Conservation (phyloP, 805 yeast genomes). For the Osmozyma mogii region DNA sequence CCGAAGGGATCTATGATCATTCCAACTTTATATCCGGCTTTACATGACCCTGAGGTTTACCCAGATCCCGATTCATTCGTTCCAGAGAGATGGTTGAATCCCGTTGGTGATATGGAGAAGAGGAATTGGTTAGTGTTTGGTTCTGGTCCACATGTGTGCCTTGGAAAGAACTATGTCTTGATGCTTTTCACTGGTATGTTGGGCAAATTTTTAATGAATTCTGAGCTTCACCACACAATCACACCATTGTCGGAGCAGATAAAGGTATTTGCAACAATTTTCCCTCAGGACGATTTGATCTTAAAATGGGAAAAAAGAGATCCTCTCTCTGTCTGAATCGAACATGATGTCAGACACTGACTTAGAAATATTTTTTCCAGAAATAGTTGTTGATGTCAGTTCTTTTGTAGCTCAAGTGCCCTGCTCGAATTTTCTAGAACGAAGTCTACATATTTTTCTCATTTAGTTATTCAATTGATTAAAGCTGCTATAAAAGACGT, state of each 20-base stretch:
- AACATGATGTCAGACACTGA: no score
- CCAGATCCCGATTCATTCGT: slow-evolving; percentile 89
- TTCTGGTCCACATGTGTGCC: slow-evolving; percentile 92
- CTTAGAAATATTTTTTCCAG: no score
- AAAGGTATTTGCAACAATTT: slow-evolving; percentile 94
- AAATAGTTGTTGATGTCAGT: no score
- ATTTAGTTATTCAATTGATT: no score
- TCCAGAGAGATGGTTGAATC: slow-evolving; percentile 95
- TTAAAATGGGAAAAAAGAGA: slow-evolving; percentile 67
- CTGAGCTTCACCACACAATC: slow-evolving; percentile 75
- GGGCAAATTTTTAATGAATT: slow-evolving; percentile 80
- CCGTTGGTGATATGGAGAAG: slow-evolving; percentile 65
- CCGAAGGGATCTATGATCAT: slow-evolving; percentile 97
- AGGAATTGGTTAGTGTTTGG: slow-evolving; percentile 97
- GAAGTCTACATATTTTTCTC: no score
- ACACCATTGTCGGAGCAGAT: slow-evolving; percentile 86
- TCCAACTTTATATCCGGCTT: slow-evolving; percentile 90
- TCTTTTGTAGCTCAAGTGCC: no score
- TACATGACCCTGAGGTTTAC: slow-evolving; percentile 96
- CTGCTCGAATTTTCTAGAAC: no score
- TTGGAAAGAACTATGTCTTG: slow-evolving; percentile 91
- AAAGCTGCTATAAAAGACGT: neutral
- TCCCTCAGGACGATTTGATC: slow-evolving; percentile 93
- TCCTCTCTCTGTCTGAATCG: no score
- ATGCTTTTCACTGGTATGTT: slow-evolving; percentile 82